phyloP scores from a whole-genome alignment of 2,329 filamentous ascomycete species.

The Ceratocystis albifundus region DNA sequence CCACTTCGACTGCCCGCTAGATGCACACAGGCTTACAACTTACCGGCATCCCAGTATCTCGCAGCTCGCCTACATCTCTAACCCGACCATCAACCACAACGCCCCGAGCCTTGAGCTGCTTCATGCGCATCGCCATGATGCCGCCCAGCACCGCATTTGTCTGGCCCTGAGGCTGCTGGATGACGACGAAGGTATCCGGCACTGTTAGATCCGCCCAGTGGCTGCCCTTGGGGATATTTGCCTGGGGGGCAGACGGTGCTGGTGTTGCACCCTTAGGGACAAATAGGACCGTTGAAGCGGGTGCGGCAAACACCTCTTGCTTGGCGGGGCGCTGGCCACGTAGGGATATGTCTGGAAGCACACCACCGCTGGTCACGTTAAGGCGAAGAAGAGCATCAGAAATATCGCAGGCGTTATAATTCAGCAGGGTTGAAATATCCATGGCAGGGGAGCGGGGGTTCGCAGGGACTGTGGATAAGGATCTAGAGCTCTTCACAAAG shows the following conservation, averaged over 20 bases:
- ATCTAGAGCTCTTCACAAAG: too few relatives aligned
- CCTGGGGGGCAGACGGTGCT: constrained; percentile 25
- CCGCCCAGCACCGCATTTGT: constrained; percentile 63
- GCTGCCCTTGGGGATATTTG: constrained; percentile 45
- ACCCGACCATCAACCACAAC: constrained; percentile 58
- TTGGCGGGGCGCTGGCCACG: constrained; percentile 24
- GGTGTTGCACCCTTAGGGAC: constrained; percentile 42
- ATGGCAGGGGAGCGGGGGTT: neutral
- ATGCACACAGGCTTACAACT: constrained; percentile 25
- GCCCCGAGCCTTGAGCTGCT: constrained; percentile 46
- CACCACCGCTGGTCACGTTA: constrained; percentile 53
- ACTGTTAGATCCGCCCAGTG: constrained; percentile 59
- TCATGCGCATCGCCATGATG: constrained; percentile 62
- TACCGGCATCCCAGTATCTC: constrained; percentile 44
- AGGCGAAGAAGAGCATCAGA: constrained; percentile 64
- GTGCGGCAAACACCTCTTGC: constrained; percentile 30
- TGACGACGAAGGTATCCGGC: constrained; percentile 49
- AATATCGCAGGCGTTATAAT: constrained; percentile 45
- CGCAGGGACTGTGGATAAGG: neutral
- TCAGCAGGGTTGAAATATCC: constrained; percentile 26
- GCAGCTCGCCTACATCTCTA: constrained; percentile 52
- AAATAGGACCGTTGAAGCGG: constrained; percentile 52
- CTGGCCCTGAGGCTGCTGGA: constrained; percentile 54
- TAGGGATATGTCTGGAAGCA: constrained; percentile 45
- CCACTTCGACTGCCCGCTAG: too few relatives aligned